Conservation (phyloP, 495 filamentous ascomycete genomes). For the Penicillium pancosmium region DNA sequence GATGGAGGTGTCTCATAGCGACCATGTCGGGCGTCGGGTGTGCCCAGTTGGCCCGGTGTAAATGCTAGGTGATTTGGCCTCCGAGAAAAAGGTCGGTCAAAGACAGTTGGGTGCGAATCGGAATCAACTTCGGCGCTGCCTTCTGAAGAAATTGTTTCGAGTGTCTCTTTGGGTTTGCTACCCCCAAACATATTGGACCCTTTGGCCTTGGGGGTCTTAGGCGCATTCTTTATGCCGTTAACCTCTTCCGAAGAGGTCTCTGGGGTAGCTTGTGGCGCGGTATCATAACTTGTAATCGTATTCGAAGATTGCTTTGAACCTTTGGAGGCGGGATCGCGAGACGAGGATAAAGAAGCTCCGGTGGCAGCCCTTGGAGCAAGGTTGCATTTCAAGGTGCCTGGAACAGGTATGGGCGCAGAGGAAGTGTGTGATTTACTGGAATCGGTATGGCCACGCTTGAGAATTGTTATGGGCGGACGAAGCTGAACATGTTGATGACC, state of each 20-base stretch:
- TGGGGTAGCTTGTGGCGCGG: not conserved
- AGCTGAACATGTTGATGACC: not conserved
- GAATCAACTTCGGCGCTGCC: constrained; percentile 37
- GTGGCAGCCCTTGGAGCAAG: not conserved
- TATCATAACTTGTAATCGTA: not conserved
- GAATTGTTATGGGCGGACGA: constrained; percentile 19
- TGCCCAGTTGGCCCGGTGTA: constrained; percentile 35
- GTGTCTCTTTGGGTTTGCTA: not conserved
- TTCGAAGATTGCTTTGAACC: not conserved
- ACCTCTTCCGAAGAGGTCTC: not conserved
- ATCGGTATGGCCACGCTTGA: constrained; percentile 17
- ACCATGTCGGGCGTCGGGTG: constrained; percentile 12
- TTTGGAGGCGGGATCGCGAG: not conserved
- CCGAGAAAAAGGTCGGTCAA: constrained; percentile 31
- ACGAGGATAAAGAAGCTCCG: not conserved
- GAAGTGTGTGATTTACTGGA: not conserved
- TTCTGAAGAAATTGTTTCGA: constrained; percentile 29
- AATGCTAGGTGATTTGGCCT: constrained; percentile 29
- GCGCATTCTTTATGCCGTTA: not conserved
- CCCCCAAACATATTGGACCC: not conserved
- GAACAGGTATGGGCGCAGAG: not conserved
- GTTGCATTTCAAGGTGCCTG: not conserved
- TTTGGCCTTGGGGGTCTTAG: not conserved
- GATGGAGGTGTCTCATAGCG: constrained; percentile 41
- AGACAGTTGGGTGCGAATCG: constrained; percentile 35